Conservation (phyloP, 192 early-diverging fungal species). For the Umbelopsis isabellina region DNA sequence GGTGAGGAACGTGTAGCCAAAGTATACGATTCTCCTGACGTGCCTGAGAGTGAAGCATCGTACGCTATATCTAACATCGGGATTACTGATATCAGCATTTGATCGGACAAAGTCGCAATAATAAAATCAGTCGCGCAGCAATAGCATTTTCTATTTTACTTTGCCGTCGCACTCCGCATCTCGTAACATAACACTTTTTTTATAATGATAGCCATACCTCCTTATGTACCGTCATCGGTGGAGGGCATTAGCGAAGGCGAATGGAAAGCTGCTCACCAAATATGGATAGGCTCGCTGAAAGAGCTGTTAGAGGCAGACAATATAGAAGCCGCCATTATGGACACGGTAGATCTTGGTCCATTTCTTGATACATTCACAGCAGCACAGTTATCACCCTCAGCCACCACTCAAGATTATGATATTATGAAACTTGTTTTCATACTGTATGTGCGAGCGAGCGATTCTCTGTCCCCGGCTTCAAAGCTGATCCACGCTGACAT, state of each 20-base stretch:
- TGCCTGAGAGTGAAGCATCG: conserved; percentile 69
- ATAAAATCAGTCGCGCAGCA: conserved; percentile 11
- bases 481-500: background rate
- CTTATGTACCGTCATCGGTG: conserved; percentile 1
- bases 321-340: background rate
- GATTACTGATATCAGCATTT: conserved; percentile 60
- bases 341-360: background rate
- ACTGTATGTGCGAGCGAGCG: conserved; percentile 2
- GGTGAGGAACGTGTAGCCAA: conserved; percentile 82
- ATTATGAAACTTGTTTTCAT: conserved; percentile 4
- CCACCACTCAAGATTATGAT: background rate
- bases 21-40: conserved; percentile 83
- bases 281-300: background rate
- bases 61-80: conserved; percentile 79
- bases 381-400: background rate
- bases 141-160: background rate
- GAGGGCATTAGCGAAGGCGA: background rate
- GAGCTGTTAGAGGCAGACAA: background rate
- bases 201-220: conserved; percentile 8
- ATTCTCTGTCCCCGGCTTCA: background rate
- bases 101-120: background rate
- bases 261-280: conserved; percentile 1
- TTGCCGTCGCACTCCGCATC: background rate
- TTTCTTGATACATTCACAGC: conserved; percentile 9
- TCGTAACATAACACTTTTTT: background rate